Percentiles rank a stretch among this genome's conserved stretches.
Evolutionary conservation across 208 protist genomes (phyloP).

Genomic region (Strigomonas culicis): DNA sequence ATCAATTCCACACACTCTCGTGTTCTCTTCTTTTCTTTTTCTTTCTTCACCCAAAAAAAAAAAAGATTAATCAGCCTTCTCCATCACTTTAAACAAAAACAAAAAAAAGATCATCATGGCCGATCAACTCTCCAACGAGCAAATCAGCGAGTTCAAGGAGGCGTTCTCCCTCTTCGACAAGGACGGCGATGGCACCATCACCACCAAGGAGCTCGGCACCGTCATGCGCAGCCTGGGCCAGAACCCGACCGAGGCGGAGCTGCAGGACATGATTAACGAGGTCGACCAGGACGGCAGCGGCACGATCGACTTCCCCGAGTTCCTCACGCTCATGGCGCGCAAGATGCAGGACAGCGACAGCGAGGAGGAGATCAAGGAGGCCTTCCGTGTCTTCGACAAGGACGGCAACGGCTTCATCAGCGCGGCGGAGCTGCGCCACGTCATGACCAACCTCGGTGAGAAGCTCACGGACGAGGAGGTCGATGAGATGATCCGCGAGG

Average conservation of each 20-base stretch:
- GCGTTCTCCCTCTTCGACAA: constrained; percentile 99
- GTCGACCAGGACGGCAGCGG: constrained; percentile 94
- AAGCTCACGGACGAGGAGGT: constrained; percentile 93
- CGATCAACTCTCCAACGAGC: constrained; percentile 96
- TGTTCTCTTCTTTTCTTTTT: constrained; percentile 7
- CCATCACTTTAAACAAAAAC: constrained; percentile 9
- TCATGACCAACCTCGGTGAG: constrained; percentile 95
- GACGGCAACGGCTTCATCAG: constrained; percentile 94
- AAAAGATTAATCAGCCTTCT: constrained; percentile 1
- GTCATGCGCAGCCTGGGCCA: constrained; percentile 99
- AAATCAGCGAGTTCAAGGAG: constrained; percentile 99
- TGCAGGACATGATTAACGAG: constrained; percentile 98
- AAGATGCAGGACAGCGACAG: constrained; percentile 95
- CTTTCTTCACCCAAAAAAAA: neutral
- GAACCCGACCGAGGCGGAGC: constrained; percentile 94
- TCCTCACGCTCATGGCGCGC: constrained; percentile 79
- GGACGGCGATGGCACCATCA: constrained; percentile 97
- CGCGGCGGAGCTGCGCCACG: constrained; percentile 92
- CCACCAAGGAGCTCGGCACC: constrained; percentile 98
- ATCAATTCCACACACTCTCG: constrained; percentile 11
- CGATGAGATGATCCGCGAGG: no score
- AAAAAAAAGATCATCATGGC: constrained; percentile 29
- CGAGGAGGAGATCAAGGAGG: constrained; percentile 95
- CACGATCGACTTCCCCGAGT: constrained; percentile 95
- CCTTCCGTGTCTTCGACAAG: constrained; percentile 96